phyloP scores from a whole-genome alignment of 768 basidiomycete genomes.

The Brasilioporus rufonigricans region DNA sequence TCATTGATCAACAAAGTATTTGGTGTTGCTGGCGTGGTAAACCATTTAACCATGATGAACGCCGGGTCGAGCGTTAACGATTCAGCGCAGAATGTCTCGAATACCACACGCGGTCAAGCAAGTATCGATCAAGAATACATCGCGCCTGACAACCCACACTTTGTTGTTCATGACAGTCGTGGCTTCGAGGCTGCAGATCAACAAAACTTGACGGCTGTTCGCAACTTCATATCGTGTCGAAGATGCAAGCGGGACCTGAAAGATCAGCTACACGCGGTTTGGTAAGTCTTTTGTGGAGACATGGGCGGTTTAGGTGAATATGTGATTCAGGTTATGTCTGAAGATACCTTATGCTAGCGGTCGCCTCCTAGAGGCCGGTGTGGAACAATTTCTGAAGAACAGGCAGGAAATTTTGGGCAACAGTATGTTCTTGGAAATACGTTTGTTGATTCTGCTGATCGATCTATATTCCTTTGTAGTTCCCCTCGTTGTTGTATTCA shows the following conservation, averaged over 20 bases:
- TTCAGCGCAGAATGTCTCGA: neutral
- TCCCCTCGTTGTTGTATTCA: neutral
- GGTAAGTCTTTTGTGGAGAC: neutral
- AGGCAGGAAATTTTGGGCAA: conserved; percentile 5
- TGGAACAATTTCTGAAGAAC: conserved; percentile 1
- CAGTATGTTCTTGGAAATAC: neutral
- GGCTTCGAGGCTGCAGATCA: conserved; percentile 5
- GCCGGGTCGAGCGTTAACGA: neutral
- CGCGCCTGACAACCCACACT: neutral
- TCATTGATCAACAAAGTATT: neutral
- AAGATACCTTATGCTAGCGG: neutral
- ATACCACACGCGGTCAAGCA: neutral
- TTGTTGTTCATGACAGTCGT: conserved; percentile 4
- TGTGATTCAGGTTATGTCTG: neutral
- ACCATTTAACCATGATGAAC: neutral
- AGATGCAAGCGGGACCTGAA: neutral
- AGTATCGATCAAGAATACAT: neutral
- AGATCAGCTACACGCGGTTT: conserved; percentile 6
- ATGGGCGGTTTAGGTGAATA: neutral
- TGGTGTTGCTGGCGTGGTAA: conserved; percentile 2
- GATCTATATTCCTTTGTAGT: neutral
- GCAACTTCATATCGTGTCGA: neutral
- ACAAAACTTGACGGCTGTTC: neutral
- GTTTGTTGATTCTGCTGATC: neutral
- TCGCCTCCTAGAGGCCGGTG: neutral